Conservation (phyloP, 768 basidiomycete species). For the Suillus alpinus region DNA sequence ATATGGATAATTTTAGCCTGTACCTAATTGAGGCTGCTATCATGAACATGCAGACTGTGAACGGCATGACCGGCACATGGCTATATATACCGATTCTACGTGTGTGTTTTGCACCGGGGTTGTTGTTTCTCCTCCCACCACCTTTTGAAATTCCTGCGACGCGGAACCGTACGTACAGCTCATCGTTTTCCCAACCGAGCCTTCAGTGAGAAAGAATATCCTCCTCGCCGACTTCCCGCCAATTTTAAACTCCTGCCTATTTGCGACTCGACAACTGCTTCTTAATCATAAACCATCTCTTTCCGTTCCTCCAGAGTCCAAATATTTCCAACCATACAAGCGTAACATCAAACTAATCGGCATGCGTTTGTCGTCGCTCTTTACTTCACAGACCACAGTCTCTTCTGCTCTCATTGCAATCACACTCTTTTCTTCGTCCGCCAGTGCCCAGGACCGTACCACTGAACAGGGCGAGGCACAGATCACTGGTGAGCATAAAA, state of each 20-base stretch:
- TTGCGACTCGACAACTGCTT: not conserved
- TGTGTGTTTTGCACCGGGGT: not conserved
- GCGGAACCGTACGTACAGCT: not conserved
- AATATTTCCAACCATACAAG: not conserved
- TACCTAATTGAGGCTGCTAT: not conserved
- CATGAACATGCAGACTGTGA: not conserved
- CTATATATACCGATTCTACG: not conserved
- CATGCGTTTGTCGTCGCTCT: conserved; percentile 20
- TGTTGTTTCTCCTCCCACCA: not conserved
- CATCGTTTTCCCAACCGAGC: not conserved
- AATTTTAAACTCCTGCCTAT: conserved; percentile 4
- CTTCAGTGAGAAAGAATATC: not conserved
- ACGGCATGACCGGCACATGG: not conserved
- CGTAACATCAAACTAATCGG: conserved; percentile 4
- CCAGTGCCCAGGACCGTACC: conserved; percentile 27
- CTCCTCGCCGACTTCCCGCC: not conserved
- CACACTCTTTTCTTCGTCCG: conserved; percentile 6
- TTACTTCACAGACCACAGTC: conserved; percentile 8
- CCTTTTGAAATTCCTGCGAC: not conserved
- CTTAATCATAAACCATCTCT: not conserved
- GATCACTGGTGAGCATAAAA: conserved; percentile 31
- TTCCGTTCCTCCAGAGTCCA: not conserved
- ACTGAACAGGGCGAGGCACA: conserved; percentile 35
- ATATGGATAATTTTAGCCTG: not conserved
- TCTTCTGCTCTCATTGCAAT: conserved; percentile 5